phyloP scores from a whole-genome alignment of 257 asterid genomes.

The Verbena officinalis region DNA sequence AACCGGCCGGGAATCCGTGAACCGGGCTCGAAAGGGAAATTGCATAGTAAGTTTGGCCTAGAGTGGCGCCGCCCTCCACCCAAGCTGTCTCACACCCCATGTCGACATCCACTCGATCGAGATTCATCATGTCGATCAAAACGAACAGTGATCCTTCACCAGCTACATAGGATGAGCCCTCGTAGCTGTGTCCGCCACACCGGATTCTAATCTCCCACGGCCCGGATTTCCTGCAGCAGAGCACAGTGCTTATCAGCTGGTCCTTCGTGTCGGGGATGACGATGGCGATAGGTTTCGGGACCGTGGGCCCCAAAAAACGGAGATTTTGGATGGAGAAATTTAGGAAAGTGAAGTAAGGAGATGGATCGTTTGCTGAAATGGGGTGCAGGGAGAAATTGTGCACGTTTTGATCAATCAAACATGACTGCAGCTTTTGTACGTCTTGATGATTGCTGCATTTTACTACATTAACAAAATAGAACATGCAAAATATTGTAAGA shows the following conservation, averaged over 20 bases:
- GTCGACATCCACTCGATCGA: slow-evolving; percentile 48
- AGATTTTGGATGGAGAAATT: slow-evolving; percentile 73
- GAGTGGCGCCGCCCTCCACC: slow-evolving; percentile 84
- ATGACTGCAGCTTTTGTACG: slow-evolving; percentile 37
- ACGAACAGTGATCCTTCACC: slow-evolving; percentile 52
- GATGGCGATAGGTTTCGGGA: slow-evolving; percentile 65
- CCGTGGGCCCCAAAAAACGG: slow-evolving; percentile 37
- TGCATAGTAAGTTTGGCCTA: slow-evolving; percentile 65
- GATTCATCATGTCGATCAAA: slow-evolving; percentile 61
- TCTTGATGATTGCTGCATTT: slow-evolving; percentile 2
- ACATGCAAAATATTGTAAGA: slow-evolving; percentile 17
- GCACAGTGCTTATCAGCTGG: slow-evolving; percentile 45
- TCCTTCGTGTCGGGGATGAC: slow-evolving; percentile 56
- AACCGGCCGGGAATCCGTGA: slow-evolving; percentile 67
- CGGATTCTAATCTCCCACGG: slow-evolving; percentile 58
- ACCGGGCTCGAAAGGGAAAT: slow-evolving; percentile 41
- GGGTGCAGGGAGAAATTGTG: slow-evolving; percentile 52
- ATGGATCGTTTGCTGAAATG: slow-evolving; percentile 28
- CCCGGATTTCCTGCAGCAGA: slow-evolving; percentile 44
- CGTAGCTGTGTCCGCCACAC: slow-evolving; percentile 86
- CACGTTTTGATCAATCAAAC: slow-evolving; percentile 48
- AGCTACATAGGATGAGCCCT: slow-evolving; percentile 63
- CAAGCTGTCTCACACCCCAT: slow-evolving; percentile 42
- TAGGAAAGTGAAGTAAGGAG: slow-evolving; percentile 46
- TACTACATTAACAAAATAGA: slow-evolving; percentile 22